These are phyloP conservation scores for Fraxinus sp. DNA, from an alignment of 305 asterid species.

Conservation along the genomic window DNA sequence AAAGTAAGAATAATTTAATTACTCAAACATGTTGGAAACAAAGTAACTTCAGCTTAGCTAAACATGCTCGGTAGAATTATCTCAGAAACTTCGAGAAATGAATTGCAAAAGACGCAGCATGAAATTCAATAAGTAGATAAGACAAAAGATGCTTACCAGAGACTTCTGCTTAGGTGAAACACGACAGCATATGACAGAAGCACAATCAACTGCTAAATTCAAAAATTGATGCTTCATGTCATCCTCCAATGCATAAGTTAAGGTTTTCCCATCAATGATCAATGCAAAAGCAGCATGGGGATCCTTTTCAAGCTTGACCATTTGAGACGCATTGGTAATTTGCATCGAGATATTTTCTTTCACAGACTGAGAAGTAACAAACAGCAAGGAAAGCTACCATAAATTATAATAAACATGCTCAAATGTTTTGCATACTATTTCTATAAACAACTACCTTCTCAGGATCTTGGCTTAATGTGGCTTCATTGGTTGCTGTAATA, in stretches of 20 bases:
- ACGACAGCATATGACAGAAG: constrained; percentile 87
- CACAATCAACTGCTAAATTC: constrained; percentile 63
- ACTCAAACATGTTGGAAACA: not conserved
- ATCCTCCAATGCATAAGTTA: constrained; percentile 58
- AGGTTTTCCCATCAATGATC: constrained; percentile 79
- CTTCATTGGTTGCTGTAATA: constrained; percentile 45
- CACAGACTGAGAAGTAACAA: constrained; percentile 43
- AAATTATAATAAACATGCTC: constrained; percentile 13
- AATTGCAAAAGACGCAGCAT: constrained; percentile 6
- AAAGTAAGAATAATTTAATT: not conserved
- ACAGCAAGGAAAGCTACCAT: constrained; percentile 18
- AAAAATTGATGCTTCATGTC: constrained; percentile 60
- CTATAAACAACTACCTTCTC: constrained; percentile 34
- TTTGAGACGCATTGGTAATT: constrained; percentile 59
- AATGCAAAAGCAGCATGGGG: constrained; percentile 65
- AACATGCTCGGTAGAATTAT: constrained; percentile 12
- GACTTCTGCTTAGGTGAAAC: constrained; percentile 87
- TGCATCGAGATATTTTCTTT: constrained; percentile 60
- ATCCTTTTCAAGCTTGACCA: constrained; percentile 57
- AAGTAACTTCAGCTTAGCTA: not conserved
- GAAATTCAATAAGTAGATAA: not conserved
- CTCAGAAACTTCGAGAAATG: not conserved
- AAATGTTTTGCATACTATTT: constrained; percentile 8
- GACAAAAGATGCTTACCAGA: constrained; percentile 44
- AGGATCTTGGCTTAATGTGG: constrained; percentile 49